Base-by-base conservation (phyloP, 73 alveolate species). In the Paramecium primaurelia region DNA sequence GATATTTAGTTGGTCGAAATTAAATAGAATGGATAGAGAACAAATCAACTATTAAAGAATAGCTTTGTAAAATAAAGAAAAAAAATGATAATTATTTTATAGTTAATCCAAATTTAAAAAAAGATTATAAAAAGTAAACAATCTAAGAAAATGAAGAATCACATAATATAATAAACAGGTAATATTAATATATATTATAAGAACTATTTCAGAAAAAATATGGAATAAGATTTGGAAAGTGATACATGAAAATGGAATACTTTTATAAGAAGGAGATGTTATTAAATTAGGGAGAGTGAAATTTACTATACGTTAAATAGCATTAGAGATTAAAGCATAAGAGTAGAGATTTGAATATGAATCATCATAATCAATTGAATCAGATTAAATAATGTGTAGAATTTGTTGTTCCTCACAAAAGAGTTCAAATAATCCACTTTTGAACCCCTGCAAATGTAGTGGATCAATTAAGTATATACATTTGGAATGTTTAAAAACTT, bases 391-490 rank as follows among this genome's bases (percentile, higher is more conserved):
- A 44, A 91, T 84, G 58, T 94, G 97, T 60, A 86, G 95, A 64
- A 87, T 94, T 7, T 94, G 97, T 60, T 88, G 89, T 22, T 59
- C 93, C 9, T 94, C 92, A 20, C 96, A 95, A 47, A 93, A 86
- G 49, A 94, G 73, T 14, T 51, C 73, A 8, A 45, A 59, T 6
- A 94, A 93, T 58, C 96, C 97, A 7, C 64, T 94, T 12, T 64
- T 94, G 8, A 94, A 86, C 58, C 97, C 97, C 16, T 94, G 97
- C 42, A 86, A 77, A 30, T 94, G 97, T 68, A 88, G 96, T 7
- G 97, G 97, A 64, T 77, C 96, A 11, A 88, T 94, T 92, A 94
- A 93, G 88, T 88, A 64, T 77, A 86, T 94, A 3, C 97, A 94
- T 93, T 58, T 94, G 8, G 92, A 86, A 38, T 94, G 97, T 42